Evolutionary conservation across 2,329 filamentous ascomycete genomes (phyloP), one percentile per base, ranked within the genome.

Genomic region (Penicillium brevicompactum): DNA sequence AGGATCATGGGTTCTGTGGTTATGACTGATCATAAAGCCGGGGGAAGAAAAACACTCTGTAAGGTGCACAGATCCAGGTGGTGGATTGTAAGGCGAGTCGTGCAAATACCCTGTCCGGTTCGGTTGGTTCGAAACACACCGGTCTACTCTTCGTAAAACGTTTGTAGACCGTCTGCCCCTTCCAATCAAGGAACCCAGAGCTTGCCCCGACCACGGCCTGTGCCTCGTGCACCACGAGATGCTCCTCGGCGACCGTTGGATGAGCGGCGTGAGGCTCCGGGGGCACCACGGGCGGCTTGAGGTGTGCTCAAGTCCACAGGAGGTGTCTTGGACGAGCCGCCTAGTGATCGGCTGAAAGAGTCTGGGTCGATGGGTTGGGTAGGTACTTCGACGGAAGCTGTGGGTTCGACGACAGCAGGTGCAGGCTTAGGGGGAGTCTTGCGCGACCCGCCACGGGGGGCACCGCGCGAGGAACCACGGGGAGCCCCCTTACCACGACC

Each of bases 291-390:
- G 46, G 67, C 62, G 9, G 68, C 65, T 2, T 69, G 58, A 46
- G 73, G 73, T 2, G 65, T 65, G 56, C 67, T 72, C 46, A 70
- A 55, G 49, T 73, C 72, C 30, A 72, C 62, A 2, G 64, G 59
- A 5, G 64, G 54, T 27, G 58, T 57, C 54, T 74, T 76, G 24
- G 58, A 50, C 13, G 63, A 50, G 16, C 61, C 60, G 10, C 69
- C 70, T 31, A 76, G 66, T 22, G 71, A 72, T 16, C 77, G 76
- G 58, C 74, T 79, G 59, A 80, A 80, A 1, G 77, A 80, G 61
- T 80, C 71, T 1, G 77, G 77, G 49, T 80, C 77, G 43, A 80
- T 80, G 10, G 78, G 77, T 51, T 76, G 69, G 3, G 76, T 76
- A 1, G 77, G 77, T 14, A 79, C 72, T 57, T 78, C 76, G 16